These are phyloP conservation scores for Miamiensis avidus DNA, from an alignment of 169 alveolate species.

Conservation along the genomic window DNA sequence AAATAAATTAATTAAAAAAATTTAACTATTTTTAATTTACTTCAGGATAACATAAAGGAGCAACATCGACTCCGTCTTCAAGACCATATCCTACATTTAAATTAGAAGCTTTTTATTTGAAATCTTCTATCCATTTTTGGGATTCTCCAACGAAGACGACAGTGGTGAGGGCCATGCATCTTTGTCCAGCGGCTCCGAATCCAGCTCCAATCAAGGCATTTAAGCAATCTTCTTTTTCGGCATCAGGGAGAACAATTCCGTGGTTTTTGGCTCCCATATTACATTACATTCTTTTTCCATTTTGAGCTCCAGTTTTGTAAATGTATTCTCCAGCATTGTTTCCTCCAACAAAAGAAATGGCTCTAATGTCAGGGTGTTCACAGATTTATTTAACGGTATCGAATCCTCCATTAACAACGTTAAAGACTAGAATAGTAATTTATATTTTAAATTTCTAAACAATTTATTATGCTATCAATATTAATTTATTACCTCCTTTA, in stretches of 20 bases:
- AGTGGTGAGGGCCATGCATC: slow-evolving; percentile 89
- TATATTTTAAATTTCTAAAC: too few relatives aligned
- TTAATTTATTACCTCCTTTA: background rate
- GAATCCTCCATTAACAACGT: slow-evolving; percentile 84
- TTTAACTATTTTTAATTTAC: slow-evolving; percentile 6
- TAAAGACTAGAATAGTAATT: slow-evolving; percentile 45
- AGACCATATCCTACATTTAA: slow-evolving; percentile 79
- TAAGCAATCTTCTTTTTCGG: slow-evolving; percentile 77
- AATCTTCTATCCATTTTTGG: slow-evolving; percentile 75
- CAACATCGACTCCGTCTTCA: slow-evolving; percentile 52
- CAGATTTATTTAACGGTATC: slow-evolving; percentile 82
- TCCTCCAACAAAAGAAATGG: slow-evolving; percentile 87
- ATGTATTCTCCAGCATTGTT: slow-evolving; percentile 87
- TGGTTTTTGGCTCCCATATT: slow-evolving; percentile 92
- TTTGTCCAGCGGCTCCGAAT: slow-evolving; percentile 84
- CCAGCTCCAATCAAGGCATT: slow-evolving; percentile 73
- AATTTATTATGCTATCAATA: background rate
- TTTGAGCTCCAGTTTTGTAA: slow-evolving; percentile 66
- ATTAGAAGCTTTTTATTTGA: slow-evolving; percentile 74
- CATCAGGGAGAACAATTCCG: slow-evolving; percentile 84
- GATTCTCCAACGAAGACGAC: slow-evolving; percentile 86
- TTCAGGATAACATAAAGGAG: slow-evolving; percentile 61
- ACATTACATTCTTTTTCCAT: slow-evolving; percentile 80
- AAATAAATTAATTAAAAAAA: background rate
- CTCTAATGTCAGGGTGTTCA: slow-evolving; percentile 78